A percentile compares a stretch with the other conserved stretches of the same genome.
These are phyloP conservation scores for Rosa hybrid DNA, from an alignment of 331 rosid genomes.

Conservation along the genomic window DNA sequence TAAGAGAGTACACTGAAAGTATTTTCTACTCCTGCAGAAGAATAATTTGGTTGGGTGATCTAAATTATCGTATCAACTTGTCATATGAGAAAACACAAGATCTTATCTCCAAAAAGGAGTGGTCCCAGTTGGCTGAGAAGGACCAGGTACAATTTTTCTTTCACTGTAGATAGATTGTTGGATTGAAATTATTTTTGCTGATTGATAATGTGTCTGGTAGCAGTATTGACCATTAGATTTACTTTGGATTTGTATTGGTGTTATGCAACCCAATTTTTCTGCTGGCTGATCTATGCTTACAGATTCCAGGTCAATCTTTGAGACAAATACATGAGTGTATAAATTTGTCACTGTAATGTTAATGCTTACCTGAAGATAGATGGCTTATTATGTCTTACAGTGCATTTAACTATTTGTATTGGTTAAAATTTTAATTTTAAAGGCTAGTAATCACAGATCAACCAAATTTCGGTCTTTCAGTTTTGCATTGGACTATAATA, in stretches of 20 bases:
- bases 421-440: background rate
- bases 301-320: background rate
- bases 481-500: background rate
- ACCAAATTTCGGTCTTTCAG: background rate
- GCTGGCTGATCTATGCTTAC: background rate
- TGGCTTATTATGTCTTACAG: background rate
- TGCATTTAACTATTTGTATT: background rate
- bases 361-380: background rate
- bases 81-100: conserved; percentile 74
- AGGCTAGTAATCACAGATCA: background rate
- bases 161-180: background rate
- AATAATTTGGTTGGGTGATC: conserved; percentile 93
- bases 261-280: background rate
- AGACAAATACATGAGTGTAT: background rate
- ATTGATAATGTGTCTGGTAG: background rate
- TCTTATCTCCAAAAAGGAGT: conserved; percentile 63
- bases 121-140: conserved; percentile 68
- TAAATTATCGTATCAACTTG: conserved; percentile 84
- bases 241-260: background rate
- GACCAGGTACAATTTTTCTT: conserved; percentile 69
- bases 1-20: background rate
- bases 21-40: conserved; percentile 50
- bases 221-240: background rate
- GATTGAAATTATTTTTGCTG: background rate
- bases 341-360: background rate